These are phyloP conservation scores for Aspergillus sp. DNA, from an alignment of 2,329 filamentous ascomycete species.

Conservation along the genomic window DNA sequence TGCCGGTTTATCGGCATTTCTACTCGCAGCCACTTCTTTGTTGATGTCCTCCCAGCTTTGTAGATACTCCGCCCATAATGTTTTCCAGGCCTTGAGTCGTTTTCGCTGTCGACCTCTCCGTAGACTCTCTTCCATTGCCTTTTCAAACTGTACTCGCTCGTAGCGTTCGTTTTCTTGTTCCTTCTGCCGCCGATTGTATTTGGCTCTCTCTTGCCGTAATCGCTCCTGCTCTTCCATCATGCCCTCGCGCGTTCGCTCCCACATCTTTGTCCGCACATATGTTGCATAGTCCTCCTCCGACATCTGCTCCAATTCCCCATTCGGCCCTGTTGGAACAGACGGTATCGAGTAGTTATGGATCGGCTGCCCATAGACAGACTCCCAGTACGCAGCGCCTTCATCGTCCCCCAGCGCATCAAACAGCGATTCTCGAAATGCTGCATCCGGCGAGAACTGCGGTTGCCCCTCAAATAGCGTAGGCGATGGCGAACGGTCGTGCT, in stretches of 20 bases:
- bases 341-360: slow-evolving; percentile 71
- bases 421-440: slow-evolving; percentile 84
- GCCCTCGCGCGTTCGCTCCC: slow-evolving; percentile 87
- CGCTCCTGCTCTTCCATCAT: slow-evolving; percentile 70
- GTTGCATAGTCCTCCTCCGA: slow-evolving; percentile 85
- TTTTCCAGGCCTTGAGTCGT: slow-evolving; percentile 41
- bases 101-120: slow-evolving; percentile 61
- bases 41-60: slow-evolving; percentile 57
- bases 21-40: slow-evolving; percentile 12
- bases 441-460: slow-evolving; percentile 57
- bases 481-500: not conserved
- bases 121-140: slow-evolving; percentile 66
- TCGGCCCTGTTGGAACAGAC: slow-evolving; percentile 40
- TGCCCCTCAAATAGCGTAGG: slow-evolving; percentile 1
- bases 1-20: slow-evolving; percentile 6
- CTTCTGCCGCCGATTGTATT: slow-evolving; percentile 43
- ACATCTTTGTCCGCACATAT: slow-evolving; percentile 85
- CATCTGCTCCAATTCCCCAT: slow-evolving; percentile 72
- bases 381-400: slow-evolving; percentile 93
- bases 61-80: slow-evolving; percentile 62
- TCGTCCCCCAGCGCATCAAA: slow-evolving; percentile 97
- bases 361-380: slow-evolving; percentile 92
- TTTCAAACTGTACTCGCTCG: slow-evolving; percentile 45
- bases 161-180: slow-evolving; percentile 16
- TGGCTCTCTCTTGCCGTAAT: slow-evolving; percentile 49